A percentile compares a stretch with the other conserved stretches of the same genome.
Conservation (phyloP, 768 basidiomycete species). For the Agaricus subrufescens region DNA sequence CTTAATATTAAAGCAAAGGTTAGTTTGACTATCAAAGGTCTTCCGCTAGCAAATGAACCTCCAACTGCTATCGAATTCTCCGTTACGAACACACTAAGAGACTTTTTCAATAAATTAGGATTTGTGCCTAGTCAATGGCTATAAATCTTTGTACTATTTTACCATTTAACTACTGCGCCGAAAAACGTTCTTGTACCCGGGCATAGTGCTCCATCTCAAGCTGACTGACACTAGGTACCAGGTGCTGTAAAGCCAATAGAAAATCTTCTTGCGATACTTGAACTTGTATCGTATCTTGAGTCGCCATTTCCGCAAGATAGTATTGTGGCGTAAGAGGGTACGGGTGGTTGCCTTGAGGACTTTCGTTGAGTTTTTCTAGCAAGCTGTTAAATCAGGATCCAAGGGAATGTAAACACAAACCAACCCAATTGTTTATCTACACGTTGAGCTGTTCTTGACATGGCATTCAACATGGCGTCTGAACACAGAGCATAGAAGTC, state of each 20-base stretch:
- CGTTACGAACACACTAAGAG: conserved; percentile 44
- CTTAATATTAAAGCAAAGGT: neutral
- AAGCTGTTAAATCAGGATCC: neutral
- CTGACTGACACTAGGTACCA: conserved; percentile 80
- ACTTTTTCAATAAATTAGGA: conserved; percentile 52
- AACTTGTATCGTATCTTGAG: conserved; percentile 63
- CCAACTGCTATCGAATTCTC: conserved; percentile 42
- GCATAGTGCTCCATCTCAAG: conserved; percentile 85
- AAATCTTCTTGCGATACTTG: conserved; percentile 79
- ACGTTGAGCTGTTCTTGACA: conserved; percentile 80
- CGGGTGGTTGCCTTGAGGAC: conserved; percentile 41
- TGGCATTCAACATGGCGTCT: conserved; percentile 93
- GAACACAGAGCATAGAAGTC: conserved; percentile 98
- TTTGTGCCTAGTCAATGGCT: conserved; percentile 56
- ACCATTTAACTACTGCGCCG: conserved; percentile 20
- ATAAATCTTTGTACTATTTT: conserved; percentile 19
- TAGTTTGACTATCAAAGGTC: conserved; percentile 46
- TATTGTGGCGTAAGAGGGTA: conserved; percentile 82
- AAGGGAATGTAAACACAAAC: neutral
- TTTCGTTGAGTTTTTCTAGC: conserved; percentile 44
- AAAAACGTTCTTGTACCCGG: conserved; percentile 66
- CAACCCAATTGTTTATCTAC: conserved; percentile 74
- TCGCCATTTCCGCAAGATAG: conserved; percentile 79
- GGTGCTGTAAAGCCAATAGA: conserved; percentile 57
- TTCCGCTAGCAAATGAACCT: conserved; percentile 37